Evolutionary conservation across 345 rosid genomes (phyloP).

Genomic region (Eucalyptus regnans): DNA sequence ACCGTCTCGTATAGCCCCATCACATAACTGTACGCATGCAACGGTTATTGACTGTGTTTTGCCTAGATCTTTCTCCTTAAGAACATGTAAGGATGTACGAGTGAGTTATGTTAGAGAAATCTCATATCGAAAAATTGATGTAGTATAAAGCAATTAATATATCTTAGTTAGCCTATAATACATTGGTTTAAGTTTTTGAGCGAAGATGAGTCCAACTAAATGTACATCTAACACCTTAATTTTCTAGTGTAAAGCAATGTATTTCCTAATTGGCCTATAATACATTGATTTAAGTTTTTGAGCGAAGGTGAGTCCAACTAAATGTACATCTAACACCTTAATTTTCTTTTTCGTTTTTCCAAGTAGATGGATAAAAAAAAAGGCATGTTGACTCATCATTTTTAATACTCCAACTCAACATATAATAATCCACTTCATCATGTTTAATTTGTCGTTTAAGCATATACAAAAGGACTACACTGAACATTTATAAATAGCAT

Average conservation of each 20-base stretch:
- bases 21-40: background rate
- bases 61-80: background rate
- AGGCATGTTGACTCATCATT: background rate
- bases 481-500: no score
- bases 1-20: background rate
- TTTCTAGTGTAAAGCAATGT: background rate
- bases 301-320: background rate
- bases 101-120: background rate
- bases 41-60: background rate
- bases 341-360: background rate
- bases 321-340: background rate
- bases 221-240: background rate
- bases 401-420: background rate
- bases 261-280: no score
- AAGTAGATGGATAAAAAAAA: background rate
- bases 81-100: background rate
- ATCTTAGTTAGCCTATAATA: no score
- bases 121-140: background rate
- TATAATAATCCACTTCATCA: background rate
- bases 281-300: no score
- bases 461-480: background rate
- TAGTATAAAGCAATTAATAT: background rate
- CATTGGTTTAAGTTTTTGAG: background rate
- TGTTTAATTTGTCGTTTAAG: background rate
- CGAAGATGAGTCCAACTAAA: accelerated